A percentile compares a stretch with the other conserved stretches of the same genome.
phyloP scores from a whole-genome alignment of 1,284 basidiomycete species.

The Bjerkandera adusta region DNA sequence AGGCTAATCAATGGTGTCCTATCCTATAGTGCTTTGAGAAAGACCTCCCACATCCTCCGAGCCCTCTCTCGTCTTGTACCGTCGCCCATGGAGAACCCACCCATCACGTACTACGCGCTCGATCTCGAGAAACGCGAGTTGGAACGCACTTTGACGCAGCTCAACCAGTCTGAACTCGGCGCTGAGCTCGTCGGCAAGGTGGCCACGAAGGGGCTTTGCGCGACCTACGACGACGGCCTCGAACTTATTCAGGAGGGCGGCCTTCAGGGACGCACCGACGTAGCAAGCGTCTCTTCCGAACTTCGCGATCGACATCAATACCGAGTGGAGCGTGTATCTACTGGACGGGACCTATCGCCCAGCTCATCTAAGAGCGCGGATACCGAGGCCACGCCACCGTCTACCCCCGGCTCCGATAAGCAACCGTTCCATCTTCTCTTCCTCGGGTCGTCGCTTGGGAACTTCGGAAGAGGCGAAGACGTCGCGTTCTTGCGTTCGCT shows the following conservation, averaged over 20 bases:
- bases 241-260: slow-evolving; percentile 64
- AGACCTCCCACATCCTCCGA: slow-evolving; percentile 86
- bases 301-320: slow-evolving; percentile 18
- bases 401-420: slow-evolving; percentile 35
- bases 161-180: slow-evolving; percentile 66
- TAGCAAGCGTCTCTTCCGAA: slow-evolving; percentile 16
- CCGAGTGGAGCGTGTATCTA: slow-evolving; percentile 16
- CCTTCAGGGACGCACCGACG: slow-evolving; percentile 33
- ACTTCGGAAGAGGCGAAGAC: slow-evolving; percentile 80
- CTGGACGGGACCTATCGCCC: slow-evolving; percentile 31
- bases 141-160: slow-evolving; percentile 73
- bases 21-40: slow-evolving; percentile 70
- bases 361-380: slow-evolving; percentile 26
- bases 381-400: slow-evolving; percentile 35
- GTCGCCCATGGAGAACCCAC: slow-evolving; percentile 34
- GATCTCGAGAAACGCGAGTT: slow-evolving; percentile 90
- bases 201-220: slow-evolving; percentile 80
- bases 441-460: slow-evolving; percentile 93
- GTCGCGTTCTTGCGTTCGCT: slow-evolving; percentile 76
- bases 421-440: slow-evolving; percentile 82
- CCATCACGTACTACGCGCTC: slow-evolving; percentile 89
- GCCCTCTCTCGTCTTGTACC: slow-evolving; percentile 63
- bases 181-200: slow-evolving; percentile 68
- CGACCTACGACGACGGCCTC: slow-evolving; percentile 85
- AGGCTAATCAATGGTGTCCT: slow-evolving; percentile 2